A percentile compares a stretch with the other conserved stretches of the same genome.
Evolutionary conservation across 345 rosid genomes (phyloP).

Genomic region (Conringia planisiliqua): DNA sequence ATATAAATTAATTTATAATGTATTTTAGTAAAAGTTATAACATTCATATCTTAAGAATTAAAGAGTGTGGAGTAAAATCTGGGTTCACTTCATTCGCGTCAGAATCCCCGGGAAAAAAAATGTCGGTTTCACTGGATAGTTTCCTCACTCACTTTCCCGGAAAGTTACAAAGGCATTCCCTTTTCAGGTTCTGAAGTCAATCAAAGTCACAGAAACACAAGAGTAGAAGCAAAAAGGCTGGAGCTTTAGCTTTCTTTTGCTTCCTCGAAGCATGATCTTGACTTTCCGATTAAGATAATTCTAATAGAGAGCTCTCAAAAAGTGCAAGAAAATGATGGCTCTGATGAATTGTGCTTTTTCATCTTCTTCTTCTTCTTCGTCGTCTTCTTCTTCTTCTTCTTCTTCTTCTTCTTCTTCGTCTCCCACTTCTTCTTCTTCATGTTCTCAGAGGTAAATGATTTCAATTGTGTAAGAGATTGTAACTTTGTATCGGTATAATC

Average conservation of each 20-base stretch:
- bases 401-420: conserved; percentile 44
- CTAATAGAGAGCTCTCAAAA: conserved; percentile 1
- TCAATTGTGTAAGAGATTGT: neutral
- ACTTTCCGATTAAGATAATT: neutral
- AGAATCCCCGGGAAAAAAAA: conserved; percentile 12
- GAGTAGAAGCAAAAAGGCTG: conserved; percentile 13
- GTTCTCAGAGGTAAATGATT: conserved; percentile 37
- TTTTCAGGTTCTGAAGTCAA: conserved; percentile 19
- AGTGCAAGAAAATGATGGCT: conserved; percentile 38
- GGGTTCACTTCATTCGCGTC: conserved; percentile 8
- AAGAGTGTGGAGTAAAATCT: conserved; percentile 21
- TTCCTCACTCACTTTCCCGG: conserved; percentile 25
- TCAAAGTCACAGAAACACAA: conserved; percentile 4
- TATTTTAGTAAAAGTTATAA: neutral
- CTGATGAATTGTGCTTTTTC: conserved; percentile 44
- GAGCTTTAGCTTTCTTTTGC: neutral
- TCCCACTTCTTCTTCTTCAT: conserved; percentile 34
- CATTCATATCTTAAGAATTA: conserved; percentile 17
- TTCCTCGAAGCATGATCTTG: conserved; percentile 19
- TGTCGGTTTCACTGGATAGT: conserved; percentile 30
- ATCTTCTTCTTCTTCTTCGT: conserved; percentile 38
- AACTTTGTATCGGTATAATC: neutral
- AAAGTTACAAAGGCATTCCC: conserved; percentile 17
- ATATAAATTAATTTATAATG: neutral
- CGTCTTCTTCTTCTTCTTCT: conserved; percentile 41